Conservation (phyloP, 129 eudicot species). For the Artemisia annua region DNA sequence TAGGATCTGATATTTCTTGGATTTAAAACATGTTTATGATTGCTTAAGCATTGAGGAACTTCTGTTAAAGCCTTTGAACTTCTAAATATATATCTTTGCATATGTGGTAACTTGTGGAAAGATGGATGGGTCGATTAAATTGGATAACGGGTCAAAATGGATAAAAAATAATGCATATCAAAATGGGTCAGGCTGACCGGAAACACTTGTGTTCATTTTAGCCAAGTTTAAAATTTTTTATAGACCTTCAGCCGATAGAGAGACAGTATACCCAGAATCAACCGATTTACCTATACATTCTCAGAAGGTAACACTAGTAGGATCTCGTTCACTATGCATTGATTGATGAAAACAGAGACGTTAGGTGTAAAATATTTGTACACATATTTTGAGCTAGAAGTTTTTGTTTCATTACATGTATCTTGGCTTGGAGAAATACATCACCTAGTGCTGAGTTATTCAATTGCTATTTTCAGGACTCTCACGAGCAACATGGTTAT, state of each 20-base stretch:
- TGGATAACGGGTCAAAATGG: not conserved
- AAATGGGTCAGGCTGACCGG: not conserved
- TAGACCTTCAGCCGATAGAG: not conserved
- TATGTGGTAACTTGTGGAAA: not conserved
- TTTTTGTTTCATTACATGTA: not conserved
- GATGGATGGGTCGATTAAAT: not conserved
- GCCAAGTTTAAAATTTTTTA: not conserved
- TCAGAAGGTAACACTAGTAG: not conserved
- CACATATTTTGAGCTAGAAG: not conserved
- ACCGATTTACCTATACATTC: not conserved
- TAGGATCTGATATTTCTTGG: not conserved
- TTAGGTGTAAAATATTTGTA: not conserved
- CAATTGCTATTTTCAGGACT: slow-evolving; percentile 53
- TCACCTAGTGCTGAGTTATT: not conserved
- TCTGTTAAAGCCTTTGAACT: not conserved
- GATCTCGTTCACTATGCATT: not conserved
- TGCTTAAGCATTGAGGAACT: not conserved
- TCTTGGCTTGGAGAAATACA: not conserved
- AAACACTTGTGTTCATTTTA: not conserved
- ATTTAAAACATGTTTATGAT: not conserved
- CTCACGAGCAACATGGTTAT: slow-evolving; percentile 90
- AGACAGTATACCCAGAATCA: not conserved
- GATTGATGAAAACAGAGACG: not conserved
- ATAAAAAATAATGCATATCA: not conserved
- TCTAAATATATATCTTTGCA: not conserved